Conservation (phyloP, 2,329 filamentous ascomycete genomes). For the Apiospora arundinis region DNA sequence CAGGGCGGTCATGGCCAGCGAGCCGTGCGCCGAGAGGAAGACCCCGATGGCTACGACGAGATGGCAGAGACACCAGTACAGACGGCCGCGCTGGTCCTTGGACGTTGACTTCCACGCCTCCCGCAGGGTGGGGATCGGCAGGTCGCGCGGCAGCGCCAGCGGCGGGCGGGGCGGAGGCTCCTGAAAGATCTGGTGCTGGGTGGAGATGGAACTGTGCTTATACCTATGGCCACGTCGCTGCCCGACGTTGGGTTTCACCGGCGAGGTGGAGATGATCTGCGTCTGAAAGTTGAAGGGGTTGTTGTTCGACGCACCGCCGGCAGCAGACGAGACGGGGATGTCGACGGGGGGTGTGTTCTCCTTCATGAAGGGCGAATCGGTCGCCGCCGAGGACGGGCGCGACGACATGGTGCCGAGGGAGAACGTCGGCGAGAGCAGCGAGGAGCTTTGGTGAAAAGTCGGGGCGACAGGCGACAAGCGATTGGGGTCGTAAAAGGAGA, state of each 20-base stretch:
- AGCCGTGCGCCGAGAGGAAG: conserved; percentile 84
- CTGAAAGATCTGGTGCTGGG: conserved; percentile 91
- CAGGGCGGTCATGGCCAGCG: conserved; percentile 87
- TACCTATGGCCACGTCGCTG: conserved; percentile 96
- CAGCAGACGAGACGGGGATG: conserved; percentile 28
- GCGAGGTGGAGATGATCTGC: conserved; percentile 74
- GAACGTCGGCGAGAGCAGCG: conserved; percentile 25
- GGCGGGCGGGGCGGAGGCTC: conserved; percentile 87
- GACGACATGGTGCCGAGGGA: conserved; percentile 33
- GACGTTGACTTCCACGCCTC: conserved; percentile 94
- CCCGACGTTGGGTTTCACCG: conserved; percentile 85
- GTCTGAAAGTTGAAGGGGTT: conserved; percentile 97
- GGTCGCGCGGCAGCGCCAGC: conserved; percentile 85
- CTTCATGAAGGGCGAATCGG: conserved; percentile 33
- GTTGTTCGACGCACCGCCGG: conserved; percentile 33
- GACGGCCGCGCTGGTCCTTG: conserved; percentile 79
- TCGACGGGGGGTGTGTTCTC: conserved; percentile 44
- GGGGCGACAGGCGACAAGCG: conserved; percentile 40
- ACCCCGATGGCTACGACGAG: conserved; percentile 82
- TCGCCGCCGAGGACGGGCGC: conserved; percentile 29
- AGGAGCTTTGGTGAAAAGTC: conserved; percentile 34
- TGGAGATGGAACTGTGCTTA: conserved; percentile 92
- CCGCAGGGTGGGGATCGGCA: conserved; percentile 86
- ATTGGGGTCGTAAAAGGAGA: conserved; percentile 38
- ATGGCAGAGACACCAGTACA: conserved; percentile 92